Percentiles rank a stretch among this genome's conserved stretches.
Evolutionary conservation across 192 early-diverging fungal genomes (phyloP).

Genomic region (Lunasporangiospora selenospora): DNA sequence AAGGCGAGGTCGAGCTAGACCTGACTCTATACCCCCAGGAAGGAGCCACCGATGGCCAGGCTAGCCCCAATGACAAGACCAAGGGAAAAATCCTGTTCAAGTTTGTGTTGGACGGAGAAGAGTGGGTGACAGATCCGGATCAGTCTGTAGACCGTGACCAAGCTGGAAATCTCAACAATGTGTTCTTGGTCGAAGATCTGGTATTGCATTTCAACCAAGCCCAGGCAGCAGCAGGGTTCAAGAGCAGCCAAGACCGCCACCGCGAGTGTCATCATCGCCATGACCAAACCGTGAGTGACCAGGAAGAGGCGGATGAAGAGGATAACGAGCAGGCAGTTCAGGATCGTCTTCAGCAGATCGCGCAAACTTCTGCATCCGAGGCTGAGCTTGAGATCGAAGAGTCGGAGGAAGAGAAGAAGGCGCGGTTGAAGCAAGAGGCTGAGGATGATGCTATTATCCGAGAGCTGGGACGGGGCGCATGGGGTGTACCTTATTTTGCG

Average conservation of each 20-base stretch:
- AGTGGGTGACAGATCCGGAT: conserved; percentile 39
- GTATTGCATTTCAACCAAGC: too few species aligned
- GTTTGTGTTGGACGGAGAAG: conserved; percentile 29
- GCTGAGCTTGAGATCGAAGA: neutral
- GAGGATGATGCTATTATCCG: conserved; percentile 38
- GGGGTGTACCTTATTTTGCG: conserved; percentile 28
- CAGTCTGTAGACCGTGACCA: conserved; percentile 23
- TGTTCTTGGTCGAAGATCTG: too few species aligned
- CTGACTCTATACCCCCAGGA: neutral
- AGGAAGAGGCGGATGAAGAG: too few species aligned
- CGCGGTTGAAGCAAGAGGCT: conserved; percentile 22
- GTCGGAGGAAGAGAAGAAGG: conserved; percentile 15
- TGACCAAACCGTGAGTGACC: too few species aligned
- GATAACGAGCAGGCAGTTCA: too few species aligned
- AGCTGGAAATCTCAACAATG: conserved; percentile 38
- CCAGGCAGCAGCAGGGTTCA: too few species aligned
- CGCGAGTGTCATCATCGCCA: too few species aligned
- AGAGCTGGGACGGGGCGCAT: conserved; percentile 20
- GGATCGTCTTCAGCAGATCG: too few species aligned
- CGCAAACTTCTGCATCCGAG: too few species aligned
- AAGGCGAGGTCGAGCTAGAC: conserved; percentile 6
- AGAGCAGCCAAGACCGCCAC: too few species aligned
- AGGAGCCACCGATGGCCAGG: too few species aligned
- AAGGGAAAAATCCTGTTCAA: conserved; percentile 36
- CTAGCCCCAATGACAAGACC: conserved; percentile 1